Conservation (phyloP, 371 early-diverging fungal genomes). For the Chytridium lagenaria region DNA sequence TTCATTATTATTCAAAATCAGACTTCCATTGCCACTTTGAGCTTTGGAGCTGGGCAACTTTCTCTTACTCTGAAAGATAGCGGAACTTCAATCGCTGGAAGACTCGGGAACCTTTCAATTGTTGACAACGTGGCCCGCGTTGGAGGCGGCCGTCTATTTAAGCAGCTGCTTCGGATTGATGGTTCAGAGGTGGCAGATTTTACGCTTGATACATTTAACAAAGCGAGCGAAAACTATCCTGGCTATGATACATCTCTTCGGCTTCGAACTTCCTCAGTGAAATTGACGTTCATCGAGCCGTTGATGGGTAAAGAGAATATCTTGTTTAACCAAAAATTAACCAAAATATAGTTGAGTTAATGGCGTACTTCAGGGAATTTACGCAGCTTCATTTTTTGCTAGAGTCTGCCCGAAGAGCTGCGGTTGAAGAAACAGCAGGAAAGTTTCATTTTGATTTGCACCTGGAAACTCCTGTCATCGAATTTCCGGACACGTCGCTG, state of each 20-base stretch:
- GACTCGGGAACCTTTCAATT: conserved; percentile 83
- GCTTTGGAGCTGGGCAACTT: conserved; percentile 75
- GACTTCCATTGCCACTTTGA: conserved; percentile 74
- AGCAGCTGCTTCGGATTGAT: conserved; percentile 80
- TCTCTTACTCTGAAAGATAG: conserved; percentile 66
- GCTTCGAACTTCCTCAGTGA: conserved; percentile 83
- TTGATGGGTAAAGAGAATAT: conserved; percentile 45
- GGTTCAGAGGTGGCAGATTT: conserved; percentile 90
- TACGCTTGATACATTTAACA: conserved; percentile 79
- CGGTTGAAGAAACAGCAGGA: conserved; percentile 72
- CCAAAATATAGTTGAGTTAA: conserved; percentile 30
- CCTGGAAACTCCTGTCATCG: conserved; percentile 89
- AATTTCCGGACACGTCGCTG: conserved; percentile 71
- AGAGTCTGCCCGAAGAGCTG: conserved; percentile 86
- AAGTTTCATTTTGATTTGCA: conserved; percentile 84
- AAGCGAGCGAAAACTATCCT: conserved; percentile 62
- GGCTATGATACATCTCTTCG: conserved; percentile 85
- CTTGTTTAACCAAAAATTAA: neutral
- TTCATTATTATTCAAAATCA: conserved; percentile 88
- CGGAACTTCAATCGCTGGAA: conserved; percentile 76
- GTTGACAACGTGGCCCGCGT: conserved; percentile 53
- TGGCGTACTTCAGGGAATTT: conserved; percentile 75
- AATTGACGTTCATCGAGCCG: conserved; percentile 72
- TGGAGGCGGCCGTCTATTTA: conserved; percentile 16
- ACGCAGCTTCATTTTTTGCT: conserved; percentile 86